phyloP scores from a whole-genome alignment of 208 protist genomes.

The Leishmania guyanensis region DNA sequence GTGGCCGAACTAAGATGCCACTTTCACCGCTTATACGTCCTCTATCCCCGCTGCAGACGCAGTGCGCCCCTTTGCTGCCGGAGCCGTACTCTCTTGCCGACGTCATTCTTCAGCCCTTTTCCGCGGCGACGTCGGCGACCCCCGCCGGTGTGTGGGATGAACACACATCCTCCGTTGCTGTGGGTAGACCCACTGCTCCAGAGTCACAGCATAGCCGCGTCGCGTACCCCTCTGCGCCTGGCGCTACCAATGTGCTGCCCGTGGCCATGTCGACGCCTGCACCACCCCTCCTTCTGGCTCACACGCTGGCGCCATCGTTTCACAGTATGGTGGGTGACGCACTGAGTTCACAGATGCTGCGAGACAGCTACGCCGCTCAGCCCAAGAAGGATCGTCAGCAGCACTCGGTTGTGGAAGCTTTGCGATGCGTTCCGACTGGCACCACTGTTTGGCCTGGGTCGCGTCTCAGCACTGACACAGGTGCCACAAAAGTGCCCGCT shows the following conservation, averaged over 20 bases:
- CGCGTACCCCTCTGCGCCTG: background rate
- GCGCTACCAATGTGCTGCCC: background rate
- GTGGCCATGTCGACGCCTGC: background rate
- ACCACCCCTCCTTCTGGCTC: background rate
- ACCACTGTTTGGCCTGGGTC: background rate
- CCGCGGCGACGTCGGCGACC: background rate
- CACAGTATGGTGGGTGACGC: conserved; percentile 7
- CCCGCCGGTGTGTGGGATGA: background rate
- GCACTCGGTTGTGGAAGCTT: background rate
- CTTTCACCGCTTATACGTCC: conserved; percentile 30
- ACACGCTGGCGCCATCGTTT: background rate
- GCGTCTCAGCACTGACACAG: background rate
- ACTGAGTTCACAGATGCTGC: conserved; percentile 7
- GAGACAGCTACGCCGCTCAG: conserved; percentile 2
- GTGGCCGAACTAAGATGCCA: conserved; percentile 10
- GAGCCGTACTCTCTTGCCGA: conserved; percentile 18
- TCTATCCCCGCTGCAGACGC: conserved; percentile 35
- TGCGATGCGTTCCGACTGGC: background rate
- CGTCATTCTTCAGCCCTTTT: background rate
- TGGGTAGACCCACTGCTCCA: background rate
- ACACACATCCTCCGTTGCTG: background rate
- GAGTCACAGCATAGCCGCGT: background rate
- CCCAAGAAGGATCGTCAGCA: background rate
- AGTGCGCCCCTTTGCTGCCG: conserved; percentile 22
- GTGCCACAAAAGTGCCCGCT: background rate